Evolutionary conservation across 2,329 filamentous ascomycete species (phyloP).

Genomic region (Thelonectria blattea): DNA sequence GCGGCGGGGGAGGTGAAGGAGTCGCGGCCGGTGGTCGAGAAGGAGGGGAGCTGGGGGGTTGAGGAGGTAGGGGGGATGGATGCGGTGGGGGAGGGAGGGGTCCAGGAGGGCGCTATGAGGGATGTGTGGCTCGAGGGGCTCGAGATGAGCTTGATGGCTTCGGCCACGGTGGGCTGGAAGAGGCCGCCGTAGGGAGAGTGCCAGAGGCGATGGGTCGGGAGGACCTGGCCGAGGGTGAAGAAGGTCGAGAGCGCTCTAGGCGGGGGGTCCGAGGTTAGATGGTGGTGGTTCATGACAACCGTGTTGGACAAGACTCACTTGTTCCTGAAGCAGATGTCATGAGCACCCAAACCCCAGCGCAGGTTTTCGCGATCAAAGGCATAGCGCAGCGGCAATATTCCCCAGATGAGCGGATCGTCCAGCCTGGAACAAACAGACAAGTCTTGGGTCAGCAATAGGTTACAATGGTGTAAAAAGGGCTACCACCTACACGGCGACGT

Average conservation of each 20-base stretch:
- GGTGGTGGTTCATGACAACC: not conserved
- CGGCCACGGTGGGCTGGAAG: constrained; percentile 86
- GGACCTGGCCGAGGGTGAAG: constrained; percentile 87
- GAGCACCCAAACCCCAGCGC: constrained; percentile 88
- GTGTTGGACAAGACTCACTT: constrained; percentile 58
- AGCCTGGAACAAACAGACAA: constrained; percentile 69
- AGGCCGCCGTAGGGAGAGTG: constrained; percentile 83
- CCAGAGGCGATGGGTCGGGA: constrained; percentile 83
- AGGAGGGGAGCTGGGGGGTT: constrained; percentile 49
- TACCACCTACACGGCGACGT: constrained; percentile 47
- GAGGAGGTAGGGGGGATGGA: constrained; percentile 11
- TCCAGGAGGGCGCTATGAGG: constrained; percentile 24
- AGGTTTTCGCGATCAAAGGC: constrained; percentile 74
- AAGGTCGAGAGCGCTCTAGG: constrained; percentile 74
- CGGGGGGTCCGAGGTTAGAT: constrained; percentile 2
- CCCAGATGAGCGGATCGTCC: constrained; percentile 96
- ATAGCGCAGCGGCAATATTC: constrained; percentile 78
- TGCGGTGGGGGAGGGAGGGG: constrained; percentile 23
- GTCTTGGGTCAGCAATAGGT: constrained; percentile 12
- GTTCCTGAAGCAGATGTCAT: constrained; percentile 94
- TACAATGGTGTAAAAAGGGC: not conserved
- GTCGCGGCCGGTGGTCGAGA: constrained; percentile 71
- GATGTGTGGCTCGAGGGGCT: constrained; percentile 40
- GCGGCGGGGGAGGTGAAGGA: constrained; percentile 73
- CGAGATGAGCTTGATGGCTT: constrained; percentile 85